Evolutionary conservation across 495 filamentous ascomycete genomes (phyloP), one percentile per base, ranked within the genome.

Genomic region (Durotheca rogersii): DNA sequence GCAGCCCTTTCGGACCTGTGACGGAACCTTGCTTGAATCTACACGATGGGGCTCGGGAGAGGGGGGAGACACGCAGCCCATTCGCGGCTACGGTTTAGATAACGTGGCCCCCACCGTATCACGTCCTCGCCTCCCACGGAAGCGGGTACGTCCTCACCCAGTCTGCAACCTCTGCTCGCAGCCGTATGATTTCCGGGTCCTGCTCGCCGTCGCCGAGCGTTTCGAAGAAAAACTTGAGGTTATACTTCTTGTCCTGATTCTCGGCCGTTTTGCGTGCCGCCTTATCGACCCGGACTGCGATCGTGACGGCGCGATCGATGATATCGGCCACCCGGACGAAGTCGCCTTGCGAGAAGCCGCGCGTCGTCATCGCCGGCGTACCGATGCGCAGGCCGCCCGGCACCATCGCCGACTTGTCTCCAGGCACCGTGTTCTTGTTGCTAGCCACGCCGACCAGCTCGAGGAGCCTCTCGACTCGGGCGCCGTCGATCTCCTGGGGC

Each of bases 371-470:
- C 41, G 93, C 93, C 0, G 93, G 93, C 3, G 90, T 90, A 18
- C 93, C 93, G 67, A 98, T 86, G 53, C 93, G 83, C 51, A 98
- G 77, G 40, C 93, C 93, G 47, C 89, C 89, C 12, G 93, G 93
- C 61, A 89, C 88, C 54, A 98, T 77, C 2, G 93, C 93, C 11
- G 89, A 95, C 58, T 85, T 86, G 70, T 98, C 93, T 10, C 94
- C 93, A 3, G 94, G 93, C 0, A 96, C 94, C 9, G 93, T 97
- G 72, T 98, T 98, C 79, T 98, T 98, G 77, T 98, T 98, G 65
- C 87, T 87, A 14, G 94, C 93, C 21, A 98, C 90, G 51, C 92
- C 90, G 41, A 93, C 90, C 6, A 96, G 82, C 67, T 98, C 93
- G 4, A 98, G 77, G 4, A 98, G 85, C 23, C 91, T 85, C 78